Evolutionary conservation across 257 asterid species (phyloP), one percentile per base, ranked within the genome.

Genomic region (Ajuga chamaepitys): DNA sequence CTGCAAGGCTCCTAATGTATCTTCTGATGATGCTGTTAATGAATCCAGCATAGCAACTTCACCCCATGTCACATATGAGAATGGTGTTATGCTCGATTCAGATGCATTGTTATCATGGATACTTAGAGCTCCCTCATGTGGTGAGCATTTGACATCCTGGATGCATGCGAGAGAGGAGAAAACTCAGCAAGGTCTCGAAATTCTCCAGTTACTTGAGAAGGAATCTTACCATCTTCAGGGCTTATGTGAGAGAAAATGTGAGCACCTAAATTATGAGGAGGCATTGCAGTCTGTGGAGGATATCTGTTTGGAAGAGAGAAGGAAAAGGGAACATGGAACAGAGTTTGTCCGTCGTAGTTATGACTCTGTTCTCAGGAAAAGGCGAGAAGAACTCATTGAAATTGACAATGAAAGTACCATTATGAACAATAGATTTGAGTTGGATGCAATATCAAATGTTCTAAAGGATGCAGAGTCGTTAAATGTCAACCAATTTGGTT

Each of bases 51-150:
- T 58, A 5, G 40, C 64, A 34, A 70, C 68, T 65, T 75, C 82
- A 32, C 70, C 88, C 58, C 74, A 53, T 79, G 55, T 62, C 56
- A 72, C 50, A 67, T 66, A 62, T 75, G 90, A 78, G 20, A 74
- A 77, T 68, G 86, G 77, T 21, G 77, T 54, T 66, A 66, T 73
- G 51, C 80, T 84, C 48, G 97, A 90, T 80, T 77, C 91, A 14
- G 93, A 88, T 78, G 83, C 95, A 51, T 77, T 94, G 56, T 77
- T 94, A 70, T 84, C 96, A 64, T 94, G 99, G 99, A 79, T 94
- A 76, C 88, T 83, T 75, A 69, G 59, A 25, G 95, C 95, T 28
- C 79, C 88, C 46, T 82, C 95, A 25, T 85, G 95, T 82, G 83
- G 78, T 58, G 95, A 88, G 46, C 89, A 86, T 41, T 51, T 88